Evolutionary conservation across 2,329 filamentous ascomycete species (phyloP).

Genomic region (Colletotrichum siamense): DNA sequence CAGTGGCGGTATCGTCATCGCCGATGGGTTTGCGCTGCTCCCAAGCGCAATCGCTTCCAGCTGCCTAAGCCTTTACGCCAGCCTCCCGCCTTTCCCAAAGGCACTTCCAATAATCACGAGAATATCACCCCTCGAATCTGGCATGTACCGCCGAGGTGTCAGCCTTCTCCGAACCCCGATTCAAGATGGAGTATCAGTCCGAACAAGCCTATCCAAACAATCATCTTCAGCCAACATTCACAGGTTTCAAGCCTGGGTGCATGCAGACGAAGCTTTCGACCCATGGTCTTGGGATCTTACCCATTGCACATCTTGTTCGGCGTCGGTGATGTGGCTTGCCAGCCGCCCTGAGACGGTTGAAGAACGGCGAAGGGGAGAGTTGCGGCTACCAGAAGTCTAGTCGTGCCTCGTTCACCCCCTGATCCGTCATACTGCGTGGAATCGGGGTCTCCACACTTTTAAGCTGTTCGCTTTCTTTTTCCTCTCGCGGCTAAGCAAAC

Average conservation of each 20-base stretch:
- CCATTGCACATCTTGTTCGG: background rate
- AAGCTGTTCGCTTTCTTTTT: conserved; percentile 14
- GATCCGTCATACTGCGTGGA: background rate
- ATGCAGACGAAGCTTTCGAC: background rate
- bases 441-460: background rate
- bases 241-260: background rate
- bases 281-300: background rate
- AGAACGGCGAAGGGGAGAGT: background rate
- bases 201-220: background rate
- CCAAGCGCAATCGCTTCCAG: background rate
- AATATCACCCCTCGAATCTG: background rate
- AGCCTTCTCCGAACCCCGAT: background rate
- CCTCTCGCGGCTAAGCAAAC: background rate
- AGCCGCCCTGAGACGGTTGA: background rate
- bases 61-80: background rate
- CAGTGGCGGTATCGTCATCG: background rate
- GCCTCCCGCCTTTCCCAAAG: background rate
- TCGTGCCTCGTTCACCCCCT: background rate
- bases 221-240: background rate
- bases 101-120: background rate
- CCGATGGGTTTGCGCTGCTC: background rate
- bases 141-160: background rate
- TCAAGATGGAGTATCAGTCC: background rate
- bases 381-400: background rate
- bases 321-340: background rate